Conservation (phyloP, 2,329 filamentous ascomycete genomes). For the Conoideocrella luteorostrata region DNA sequence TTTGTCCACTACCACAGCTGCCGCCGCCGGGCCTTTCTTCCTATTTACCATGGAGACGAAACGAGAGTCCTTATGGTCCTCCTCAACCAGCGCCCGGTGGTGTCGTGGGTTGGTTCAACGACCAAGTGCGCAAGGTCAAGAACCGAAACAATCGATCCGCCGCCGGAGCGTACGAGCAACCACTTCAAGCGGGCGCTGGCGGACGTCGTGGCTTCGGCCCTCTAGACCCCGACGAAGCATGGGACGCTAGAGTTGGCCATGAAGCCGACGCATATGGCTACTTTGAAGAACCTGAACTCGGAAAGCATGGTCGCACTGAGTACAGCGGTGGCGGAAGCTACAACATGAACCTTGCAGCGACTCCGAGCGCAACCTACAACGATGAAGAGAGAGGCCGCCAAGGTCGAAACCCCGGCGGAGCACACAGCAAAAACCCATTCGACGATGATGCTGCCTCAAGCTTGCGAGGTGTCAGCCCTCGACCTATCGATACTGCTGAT, state of each 20-base stretch:
- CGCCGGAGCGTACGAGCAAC: conserved; percentile 65
- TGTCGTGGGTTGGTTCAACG: conserved; percentile 65
- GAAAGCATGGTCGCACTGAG: conserved; percentile 31
- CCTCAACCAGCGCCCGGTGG: conserved; percentile 54
- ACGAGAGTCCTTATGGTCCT: conserved; percentile 41
- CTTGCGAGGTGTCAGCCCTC: conserved; percentile 66
- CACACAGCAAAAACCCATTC: conserved; percentile 54
- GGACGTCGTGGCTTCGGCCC: conserved; percentile 55
- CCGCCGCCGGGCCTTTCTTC: conserved; percentile 61
- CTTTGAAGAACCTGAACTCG: conserved; percentile 72
- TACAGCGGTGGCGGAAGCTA: conserved; percentile 35
- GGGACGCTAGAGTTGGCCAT: conserved; percentile 72
- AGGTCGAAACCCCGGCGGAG: conserved; percentile 25
- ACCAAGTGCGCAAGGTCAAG: conserved; percentile 57
- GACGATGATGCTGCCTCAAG: conserved; percentile 61
- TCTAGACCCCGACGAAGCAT: conserved; percentile 77
- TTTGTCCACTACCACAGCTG: conserved; percentile 37
- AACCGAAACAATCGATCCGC: conserved; percentile 61
- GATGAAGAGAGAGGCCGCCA: conserved; percentile 25
- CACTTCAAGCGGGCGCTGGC: conserved; percentile 34
- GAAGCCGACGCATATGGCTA: conserved; percentile 65
- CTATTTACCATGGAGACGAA: conserved; percentile 64
- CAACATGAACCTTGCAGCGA: conserved; percentile 41
- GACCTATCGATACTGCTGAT: conserved; percentile 55
- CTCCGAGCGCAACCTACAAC: conserved; percentile 23